phyloP scores from a whole-genome alignment of 352 stramenopile species.

The Globisporangium carolinianum region DNA sequence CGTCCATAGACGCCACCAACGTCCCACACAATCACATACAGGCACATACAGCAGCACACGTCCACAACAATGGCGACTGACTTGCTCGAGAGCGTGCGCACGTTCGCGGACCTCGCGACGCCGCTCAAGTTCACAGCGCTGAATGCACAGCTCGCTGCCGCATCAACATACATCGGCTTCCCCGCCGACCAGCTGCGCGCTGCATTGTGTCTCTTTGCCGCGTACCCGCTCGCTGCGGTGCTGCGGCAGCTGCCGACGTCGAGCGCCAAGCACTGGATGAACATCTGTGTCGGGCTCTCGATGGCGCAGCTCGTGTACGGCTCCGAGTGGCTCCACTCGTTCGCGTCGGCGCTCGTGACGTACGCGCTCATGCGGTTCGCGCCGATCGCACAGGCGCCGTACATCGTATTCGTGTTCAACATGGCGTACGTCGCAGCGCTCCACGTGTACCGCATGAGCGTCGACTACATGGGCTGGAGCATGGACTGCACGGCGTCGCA shows the following conservation, averaged over 20 bases:
- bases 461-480: conserved; percentile 93
- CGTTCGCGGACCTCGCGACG: conserved; percentile 26
- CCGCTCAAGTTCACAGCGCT: conserved; percentile 42
- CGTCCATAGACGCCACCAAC: too few relatives aligned
- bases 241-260: conserved; percentile 77
- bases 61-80: conserved; percentile 1
- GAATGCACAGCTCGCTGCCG: conserved; percentile 34
- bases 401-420: conserved; percentile 89
- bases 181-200: conserved; percentile 70
- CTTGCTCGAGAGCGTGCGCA: conserved; percentile 7
- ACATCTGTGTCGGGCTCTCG: conserved; percentile 88
- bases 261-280: conserved; percentile 87
- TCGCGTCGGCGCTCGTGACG: conserved; percentile 87
- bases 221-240: conserved; percentile 91
- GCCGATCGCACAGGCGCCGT: conserved; percentile 43
- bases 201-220: conserved; percentile 86
- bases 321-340: conserved; percentile 91
- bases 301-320: conserved; percentile 94
- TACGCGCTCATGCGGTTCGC: conserved; percentile 73
- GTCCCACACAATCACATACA: too few relatives aligned
- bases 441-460: conserved; percentile 94
- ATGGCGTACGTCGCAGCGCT: conserved; percentile 89
- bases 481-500: conserved; percentile 83
- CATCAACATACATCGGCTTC: conserved; percentile 29
- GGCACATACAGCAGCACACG: background rate